These are phyloP conservation scores for Podospora australis DNA, from an alignment of 495 filamentous ascomycete genomes.

Conservation along the genomic window DNA sequence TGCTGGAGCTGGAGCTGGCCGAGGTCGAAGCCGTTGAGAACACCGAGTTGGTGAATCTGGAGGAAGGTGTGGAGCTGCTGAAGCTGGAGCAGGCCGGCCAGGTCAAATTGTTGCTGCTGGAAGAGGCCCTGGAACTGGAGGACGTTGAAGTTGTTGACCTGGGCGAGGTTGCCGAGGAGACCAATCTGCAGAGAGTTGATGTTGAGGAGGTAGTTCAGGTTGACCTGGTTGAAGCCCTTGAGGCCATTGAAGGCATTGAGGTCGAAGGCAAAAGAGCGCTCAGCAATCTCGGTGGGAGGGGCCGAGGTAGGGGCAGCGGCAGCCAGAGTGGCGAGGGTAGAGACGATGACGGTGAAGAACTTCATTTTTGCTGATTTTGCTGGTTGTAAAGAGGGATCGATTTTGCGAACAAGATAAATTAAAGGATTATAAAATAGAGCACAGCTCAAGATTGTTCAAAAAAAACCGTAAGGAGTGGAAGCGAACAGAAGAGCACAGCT, in stretches of 20 bases:
- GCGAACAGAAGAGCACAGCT: slow-evolving; percentile 49
- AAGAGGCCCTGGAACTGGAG: slow-evolving; percentile 33
- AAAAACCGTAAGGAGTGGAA: slow-evolving; percentile 36
- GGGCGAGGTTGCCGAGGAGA: slow-evolving; percentile 32
- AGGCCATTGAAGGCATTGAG: slow-evolving; percentile 34
- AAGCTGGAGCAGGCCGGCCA: slow-evolving; percentile 35
- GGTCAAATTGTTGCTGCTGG: slow-evolving; percentile 30
- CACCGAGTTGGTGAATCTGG: slow-evolving; percentile 34
- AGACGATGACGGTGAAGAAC: slow-evolving; percentile 33
- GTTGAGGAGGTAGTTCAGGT: slow-evolving; percentile 42
- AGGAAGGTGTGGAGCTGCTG: slow-evolving; percentile 39
- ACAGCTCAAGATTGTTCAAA: slow-evolving; percentile 43
- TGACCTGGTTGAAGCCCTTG: slow-evolving; percentile 33
- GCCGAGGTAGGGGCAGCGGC: slow-evolving; percentile 28
- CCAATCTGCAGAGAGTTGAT: slow-evolving; percentile 38
- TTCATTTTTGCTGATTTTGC: slow-evolving; percentile 37
- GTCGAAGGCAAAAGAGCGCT: slow-evolving; percentile 29
- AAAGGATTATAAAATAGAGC: slow-evolving; percentile 40
- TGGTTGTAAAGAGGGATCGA: slow-evolving; percentile 17
- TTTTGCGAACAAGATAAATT: slow-evolving; percentile 21
- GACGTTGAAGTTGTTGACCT: slow-evolving; percentile 39
- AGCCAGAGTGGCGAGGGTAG: slow-evolving; percentile 34
- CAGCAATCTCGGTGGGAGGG: slow-evolving; percentile 11
- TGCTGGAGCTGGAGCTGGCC: slow-evolving; percentile 29
- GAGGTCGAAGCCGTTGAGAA: slow-evolving; percentile 41